Evolutionary conservation across 176 grass and related monocot genomes (phyloP).

Genomic region (Panicum miliaceum): DNA sequence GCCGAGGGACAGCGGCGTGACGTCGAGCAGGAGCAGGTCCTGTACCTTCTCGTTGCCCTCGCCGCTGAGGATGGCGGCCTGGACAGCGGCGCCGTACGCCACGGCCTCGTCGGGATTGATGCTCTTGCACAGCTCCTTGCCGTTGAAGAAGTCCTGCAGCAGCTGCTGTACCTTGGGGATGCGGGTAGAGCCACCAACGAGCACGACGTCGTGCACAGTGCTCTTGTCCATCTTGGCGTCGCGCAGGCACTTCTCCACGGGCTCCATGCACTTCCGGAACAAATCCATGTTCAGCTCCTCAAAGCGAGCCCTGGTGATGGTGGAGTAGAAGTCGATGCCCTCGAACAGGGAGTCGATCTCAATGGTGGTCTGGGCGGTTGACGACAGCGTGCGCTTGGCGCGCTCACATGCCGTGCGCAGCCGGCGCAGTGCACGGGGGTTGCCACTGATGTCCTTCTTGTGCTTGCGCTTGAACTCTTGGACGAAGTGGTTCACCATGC

Average conservation of each 20-base stretch:
- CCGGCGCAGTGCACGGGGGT: slow-evolving; percentile 68
- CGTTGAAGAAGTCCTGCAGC: slow-evolving; percentile 84
- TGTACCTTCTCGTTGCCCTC: slow-evolving; percentile 91
- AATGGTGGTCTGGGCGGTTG: slow-evolving; percentile 89
- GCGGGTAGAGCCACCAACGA: slow-evolving; percentile 77
- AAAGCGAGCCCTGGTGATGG: slow-evolving; percentile 80
- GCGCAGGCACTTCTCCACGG: slow-evolving; percentile 82
- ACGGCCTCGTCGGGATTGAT: slow-evolving; percentile 97
- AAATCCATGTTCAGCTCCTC: slow-evolving; percentile 99
- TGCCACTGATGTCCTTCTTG: slow-evolving; percentile 85
- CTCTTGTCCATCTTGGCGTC: slow-evolving; percentile 99
- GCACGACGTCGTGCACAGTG: slow-evolving; percentile 77
- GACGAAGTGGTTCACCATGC: slow-evolving; percentile 91
- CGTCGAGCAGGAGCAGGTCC: slow-evolving; percentile 78
- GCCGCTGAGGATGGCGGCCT: slow-evolving; percentile 87
- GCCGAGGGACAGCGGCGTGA: slow-evolving; percentile 78
- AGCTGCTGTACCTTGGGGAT: slow-evolving; percentile 91
- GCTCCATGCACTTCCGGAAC: slow-evolving; percentile 96
- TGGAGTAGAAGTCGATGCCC: slow-evolving; percentile 90
- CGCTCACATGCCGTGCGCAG: slow-evolving; percentile 84
- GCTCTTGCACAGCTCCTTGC: slow-evolving; percentile 96
- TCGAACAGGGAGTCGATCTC: slow-evolving; percentile 90
- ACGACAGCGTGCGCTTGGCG: slow-evolving; percentile 88
- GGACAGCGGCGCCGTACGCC: slow-evolving; percentile 82
- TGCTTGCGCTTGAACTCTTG: slow-evolving; percentile 88